Evolutionary conservation across 441 rosid species (phyloP), one percentile per base, ranked within the genome.

Genomic region (Croton setiger): DNA sequence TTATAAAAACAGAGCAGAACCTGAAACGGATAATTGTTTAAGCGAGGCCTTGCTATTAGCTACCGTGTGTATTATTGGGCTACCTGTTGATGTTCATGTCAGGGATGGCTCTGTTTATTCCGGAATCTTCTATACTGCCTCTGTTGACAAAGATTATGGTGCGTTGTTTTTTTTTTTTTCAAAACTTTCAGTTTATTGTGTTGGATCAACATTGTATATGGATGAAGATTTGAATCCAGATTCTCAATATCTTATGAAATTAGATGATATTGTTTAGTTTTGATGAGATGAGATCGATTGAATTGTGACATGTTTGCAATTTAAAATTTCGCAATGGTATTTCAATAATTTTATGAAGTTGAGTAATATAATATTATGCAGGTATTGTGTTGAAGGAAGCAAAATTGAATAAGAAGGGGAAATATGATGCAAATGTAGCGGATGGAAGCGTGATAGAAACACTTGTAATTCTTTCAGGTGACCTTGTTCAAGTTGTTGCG

Each of bases 371-470:
- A 33, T 39, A 71, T 68, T 67, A 47, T 74, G 27, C 60, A 92
- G 98, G 91, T 64, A 78, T 88, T 81, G 90, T 92, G 60, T 73
- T 92, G 86, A 87, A 92, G 86, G 78, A 86, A 71, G 98, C 97
- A 21, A 88, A 70, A 67, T 71, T 88, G 80, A 85, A 82, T 23
- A 86, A 79, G 76, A 88, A 80, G 74, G 92, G 98, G 45, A 86
- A 78, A 74, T 80, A 85, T 63, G 75, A 76, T 71, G 73, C 90
- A 47, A 92, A 88, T 81, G 84, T 90, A 23, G 74, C 79, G 8
- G 70, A 64, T 63, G 88, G 84, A 59, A 76, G 39, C 72, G 70
- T 86, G 69, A 75, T 92, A 52, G 88, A 88, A 67, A 88, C 97
- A 2, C 91, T 90, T 72, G 88, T 92, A 52, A 84, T 92, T 75